phyloP scores from a whole-genome alignment of 2,329 filamentous ascomycete genomes.

The Coleophoma crateriformis region DNA sequence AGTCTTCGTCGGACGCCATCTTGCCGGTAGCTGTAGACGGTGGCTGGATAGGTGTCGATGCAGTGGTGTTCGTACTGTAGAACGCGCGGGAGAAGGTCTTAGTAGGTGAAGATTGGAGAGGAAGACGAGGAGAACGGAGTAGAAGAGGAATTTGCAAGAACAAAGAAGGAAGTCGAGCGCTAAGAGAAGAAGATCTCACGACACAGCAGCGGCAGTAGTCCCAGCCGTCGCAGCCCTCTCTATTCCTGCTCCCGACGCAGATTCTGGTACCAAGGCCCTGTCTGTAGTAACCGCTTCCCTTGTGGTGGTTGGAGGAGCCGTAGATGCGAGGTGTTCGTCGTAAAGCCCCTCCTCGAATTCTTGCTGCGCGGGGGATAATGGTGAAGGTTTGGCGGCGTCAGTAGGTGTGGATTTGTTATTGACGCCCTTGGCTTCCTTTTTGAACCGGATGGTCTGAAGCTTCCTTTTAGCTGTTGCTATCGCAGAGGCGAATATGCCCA shows the following conservation, averaged over 20 bases:
- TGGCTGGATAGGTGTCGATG: neutral
- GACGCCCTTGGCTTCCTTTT: neutral
- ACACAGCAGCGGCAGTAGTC: neutral
- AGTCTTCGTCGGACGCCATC: slow-evolving; percentile 77
- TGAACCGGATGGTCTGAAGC: slow-evolving; percentile 2
- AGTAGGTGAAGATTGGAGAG: too few species aligned
- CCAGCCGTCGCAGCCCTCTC: neutral
- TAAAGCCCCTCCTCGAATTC: slow-evolving; percentile 7
- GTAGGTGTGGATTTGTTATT: neutral
- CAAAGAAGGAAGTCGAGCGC: too few species aligned
- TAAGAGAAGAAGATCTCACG: neutral
- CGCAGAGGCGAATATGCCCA: slow-evolving; percentile 15
- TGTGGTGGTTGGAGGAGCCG: slow-evolving; percentile 4
- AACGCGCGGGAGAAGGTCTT: too few species aligned
- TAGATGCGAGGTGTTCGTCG: slow-evolving; percentile 12
- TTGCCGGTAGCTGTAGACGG: slow-evolving; percentile 3
- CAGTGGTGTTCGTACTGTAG: neutral
- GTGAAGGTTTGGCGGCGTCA: slow-evolving; percentile 5
- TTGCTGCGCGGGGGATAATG: slow-evolving; percentile 7
- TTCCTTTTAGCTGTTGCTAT: slow-evolving; percentile 1
- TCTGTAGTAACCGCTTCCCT: neutral
- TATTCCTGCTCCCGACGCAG: neutral
- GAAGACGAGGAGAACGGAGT: too few species aligned
- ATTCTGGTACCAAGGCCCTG: neutral
- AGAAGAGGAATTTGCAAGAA: too few species aligned